Percentiles rank a stretch among this genome's conserved stretches.
Evolutionary conservation across 2,329 filamentous ascomycete genomes (phyloP).

Genomic region (Penicillium sp.): DNA sequence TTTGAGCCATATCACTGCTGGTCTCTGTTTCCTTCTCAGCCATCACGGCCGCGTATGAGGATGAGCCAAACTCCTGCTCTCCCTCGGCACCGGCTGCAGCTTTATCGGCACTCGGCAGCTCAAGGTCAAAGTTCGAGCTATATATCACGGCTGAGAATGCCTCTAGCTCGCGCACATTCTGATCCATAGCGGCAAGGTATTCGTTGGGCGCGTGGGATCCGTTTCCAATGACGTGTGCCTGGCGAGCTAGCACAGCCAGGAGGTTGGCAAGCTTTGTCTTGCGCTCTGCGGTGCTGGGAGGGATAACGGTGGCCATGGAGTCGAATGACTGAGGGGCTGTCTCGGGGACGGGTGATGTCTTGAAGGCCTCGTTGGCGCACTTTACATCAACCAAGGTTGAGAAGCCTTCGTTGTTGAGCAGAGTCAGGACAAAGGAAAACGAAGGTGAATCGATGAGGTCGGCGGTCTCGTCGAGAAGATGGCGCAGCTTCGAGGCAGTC

Average conservation of each 20-base stretch:
- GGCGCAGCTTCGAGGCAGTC: constrained; percentile 58
- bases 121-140: constrained; percentile 45
- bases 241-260: constrained; percentile 80
- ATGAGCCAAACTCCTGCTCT: constrained; percentile 6
- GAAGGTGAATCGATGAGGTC: constrained; percentile 92
- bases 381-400: constrained; percentile 77
- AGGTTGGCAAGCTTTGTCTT: constrained; percentile 80
- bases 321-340: constrained; percentile 42
- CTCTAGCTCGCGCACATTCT: constrained; percentile 46
- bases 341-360: constrained; percentile 45
- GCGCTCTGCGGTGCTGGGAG: constrained; percentile 34
- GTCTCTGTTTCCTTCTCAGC: constrained; percentile 18
- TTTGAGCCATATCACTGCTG: constrained; percentile 4
- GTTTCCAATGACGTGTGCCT: constrained; percentile 83
- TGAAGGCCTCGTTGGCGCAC: constrained; percentile 73
- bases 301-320: constrained; percentile 42
- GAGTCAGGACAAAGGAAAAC: constrained; percentile 79
- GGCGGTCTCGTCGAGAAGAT: constrained; percentile 88
- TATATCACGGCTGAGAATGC: constrained; percentile 49
- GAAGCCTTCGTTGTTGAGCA: constrained; percentile 83
- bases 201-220: constrained; percentile 50
- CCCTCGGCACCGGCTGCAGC: constrained; percentile 1
- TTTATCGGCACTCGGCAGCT: constrained; percentile 26
- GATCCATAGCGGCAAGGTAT: constrained; percentile 43
- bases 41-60: constrained; percentile 21